These are phyloP conservation scores for Debaryomyces fabryi DNA, from an alignment of 1,139 yeast genomes.

Conservation along the genomic window DNA sequence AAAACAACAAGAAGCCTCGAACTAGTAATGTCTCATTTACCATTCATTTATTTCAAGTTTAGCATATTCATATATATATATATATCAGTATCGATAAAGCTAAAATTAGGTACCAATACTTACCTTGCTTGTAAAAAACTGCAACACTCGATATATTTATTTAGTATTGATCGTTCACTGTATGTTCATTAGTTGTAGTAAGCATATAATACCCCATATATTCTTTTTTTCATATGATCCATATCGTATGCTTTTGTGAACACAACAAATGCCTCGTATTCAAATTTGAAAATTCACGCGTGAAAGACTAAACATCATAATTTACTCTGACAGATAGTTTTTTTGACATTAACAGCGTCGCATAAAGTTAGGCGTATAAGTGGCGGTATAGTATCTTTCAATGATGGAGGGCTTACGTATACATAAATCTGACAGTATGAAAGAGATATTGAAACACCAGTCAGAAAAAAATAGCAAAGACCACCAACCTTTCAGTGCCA, in stretches of 20 bases:
- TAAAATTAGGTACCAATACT: background rate
- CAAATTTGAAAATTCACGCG: conserved; percentile 5
- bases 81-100: background rate
- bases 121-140: background rate
- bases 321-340: background rate
- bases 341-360: background rate
- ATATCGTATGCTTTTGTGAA: background rate
- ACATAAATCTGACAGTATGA: conserved; percentile 3
- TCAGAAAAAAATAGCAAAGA: conserved; percentile 14
- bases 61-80: conserved; percentile 1
- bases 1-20: conserved; percentile 11
- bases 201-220: background rate
- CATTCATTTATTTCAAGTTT: background rate
- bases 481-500: conserved; percentile 39
- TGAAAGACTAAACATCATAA: background rate
- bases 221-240: background rate
- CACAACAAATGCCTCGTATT: background rate
- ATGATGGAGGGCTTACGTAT: conserved; percentile 6
- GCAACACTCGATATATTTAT: background rate
- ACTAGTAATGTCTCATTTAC: background rate
- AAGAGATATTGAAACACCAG: conserved; percentile 1
- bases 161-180: background rate
- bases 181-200: background rate
- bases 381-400: background rate
- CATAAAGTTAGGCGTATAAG: background rate